Percentiles rank a stretch among this genome's conserved stretches.
phyloP scores from a whole-genome alignment of 2,329 filamentous ascomycete species.

The Venturia oleaginea region DNA sequence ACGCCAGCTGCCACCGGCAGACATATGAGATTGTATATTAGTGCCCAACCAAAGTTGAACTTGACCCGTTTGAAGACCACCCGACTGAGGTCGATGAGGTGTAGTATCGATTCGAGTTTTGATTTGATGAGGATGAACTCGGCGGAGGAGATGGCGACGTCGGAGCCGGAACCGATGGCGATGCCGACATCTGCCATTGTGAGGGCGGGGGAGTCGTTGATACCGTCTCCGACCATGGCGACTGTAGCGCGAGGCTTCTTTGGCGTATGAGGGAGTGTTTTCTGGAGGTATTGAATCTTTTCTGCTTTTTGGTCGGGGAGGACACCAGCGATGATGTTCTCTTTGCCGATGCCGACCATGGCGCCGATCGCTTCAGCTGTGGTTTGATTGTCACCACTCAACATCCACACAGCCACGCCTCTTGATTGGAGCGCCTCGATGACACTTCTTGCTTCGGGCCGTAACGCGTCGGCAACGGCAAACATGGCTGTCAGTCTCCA shows the following conservation, averaged over 20 bases:
- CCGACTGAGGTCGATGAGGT: conserved; percentile 61
- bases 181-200: conserved; percentile 76
- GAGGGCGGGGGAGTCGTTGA: conserved; percentile 77
- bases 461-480: conserved; percentile 72
- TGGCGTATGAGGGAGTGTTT: conserved; percentile 21
- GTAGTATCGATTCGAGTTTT: conserved; percentile 59
- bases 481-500: conserved; percentile 53
- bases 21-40: conserved; percentile 70
- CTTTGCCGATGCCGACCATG: conserved; percentile 61
- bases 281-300: conserved; percentile 48
- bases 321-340: conserved; percentile 78
- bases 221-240: conserved; percentile 79
- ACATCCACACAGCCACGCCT: conserved; percentile 77
- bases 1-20: conserved; percentile 75
- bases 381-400: conserved; percentile 82
- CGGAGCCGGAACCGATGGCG: conserved; percentile 69
- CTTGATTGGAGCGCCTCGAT: conserved; percentile 55
- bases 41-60: conserved; percentile 79
- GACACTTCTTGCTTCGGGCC: conserved; percentile 59
- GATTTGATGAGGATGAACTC: conserved; percentile 73
- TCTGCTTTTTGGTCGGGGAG: conserved; percentile 75
- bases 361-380: conserved; percentile 73
- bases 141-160: conserved; percentile 73
- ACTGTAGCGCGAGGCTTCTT: conserved; percentile 45
- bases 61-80: conserved; percentile 69